A percentile compares a stretch with the other conserved stretches of the same genome.
These are phyloP conservation scores for Paratinospora sagittata DNA, from an alignment of 164 flowering plant genomes.

Conservation along the genomic window DNA sequence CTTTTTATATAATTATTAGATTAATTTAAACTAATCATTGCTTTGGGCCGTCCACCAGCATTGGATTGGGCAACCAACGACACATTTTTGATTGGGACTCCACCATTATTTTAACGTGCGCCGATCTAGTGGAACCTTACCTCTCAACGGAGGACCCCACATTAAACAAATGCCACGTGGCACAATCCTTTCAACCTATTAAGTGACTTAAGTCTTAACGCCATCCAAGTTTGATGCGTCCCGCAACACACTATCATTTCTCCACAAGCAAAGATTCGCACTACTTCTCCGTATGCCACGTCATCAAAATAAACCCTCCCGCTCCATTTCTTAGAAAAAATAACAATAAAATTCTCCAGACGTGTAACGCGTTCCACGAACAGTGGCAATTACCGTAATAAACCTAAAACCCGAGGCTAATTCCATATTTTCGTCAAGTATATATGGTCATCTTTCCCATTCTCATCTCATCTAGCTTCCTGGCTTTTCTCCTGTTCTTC, in stretches of 20 bases:
- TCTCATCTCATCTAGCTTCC: background rate
- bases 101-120: no score
- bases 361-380: background rate
- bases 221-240: background rate
- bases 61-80: no score
- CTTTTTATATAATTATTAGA: no score
- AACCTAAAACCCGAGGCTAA: background rate
- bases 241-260: background rate
- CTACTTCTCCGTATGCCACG: background rate
- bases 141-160: no score
- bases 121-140: no score
- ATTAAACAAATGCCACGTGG: no score
- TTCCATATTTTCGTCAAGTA: background rate
- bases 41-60: no score
- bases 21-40: no score
- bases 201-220: background rate
- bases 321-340: background rate
- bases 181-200: no score
- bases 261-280: background rate
- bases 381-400: conserved; percentile 7
- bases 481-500: no score
- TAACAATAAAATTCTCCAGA: background rate
- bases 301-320: background rate
- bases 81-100: no score
- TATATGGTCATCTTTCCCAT: background rate